A percentile compares a stretch with the other conserved stretches of the same genome.
These are phyloP conservation scores for Nakaseomyces kungkrabaensis DNA, from an alignment of 1,139 yeast genomes.

Conservation along the genomic window DNA sequence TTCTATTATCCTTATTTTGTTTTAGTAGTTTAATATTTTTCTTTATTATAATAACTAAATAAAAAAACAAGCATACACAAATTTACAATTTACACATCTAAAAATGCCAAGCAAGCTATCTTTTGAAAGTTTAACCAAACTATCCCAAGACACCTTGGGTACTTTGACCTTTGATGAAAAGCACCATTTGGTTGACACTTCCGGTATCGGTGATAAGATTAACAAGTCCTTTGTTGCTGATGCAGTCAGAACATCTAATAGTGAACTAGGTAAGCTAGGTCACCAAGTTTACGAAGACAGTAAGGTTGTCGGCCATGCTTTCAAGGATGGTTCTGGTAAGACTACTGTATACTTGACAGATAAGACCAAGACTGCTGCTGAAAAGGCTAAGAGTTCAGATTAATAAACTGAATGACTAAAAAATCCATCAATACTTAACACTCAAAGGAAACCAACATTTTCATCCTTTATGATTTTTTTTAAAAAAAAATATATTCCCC, in stretches of 20 bases:
- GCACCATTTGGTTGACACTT: constrained; percentile 23
- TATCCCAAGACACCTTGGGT: constrained; percentile 18
- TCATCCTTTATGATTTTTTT: too few relatives aligned
- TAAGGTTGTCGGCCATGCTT: constrained; percentile 16
- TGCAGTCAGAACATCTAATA: constrained; percentile 15
- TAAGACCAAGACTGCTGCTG: neutral
- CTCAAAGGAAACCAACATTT: too few relatives aligned
- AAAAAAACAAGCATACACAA: neutral
- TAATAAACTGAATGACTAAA: too few relatives aligned
- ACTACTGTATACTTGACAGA: constrained; percentile 20
- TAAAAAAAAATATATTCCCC: too few relatives aligned
- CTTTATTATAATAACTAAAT: neutral
- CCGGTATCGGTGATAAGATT: constrained; percentile 25
- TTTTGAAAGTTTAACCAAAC: neutral
- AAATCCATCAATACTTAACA: too few relatives aligned
- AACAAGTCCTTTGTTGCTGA: constrained; percentile 16
- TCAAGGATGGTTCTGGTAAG: constrained; percentile 19
- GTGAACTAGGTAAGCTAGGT: constrained; percentile 22
- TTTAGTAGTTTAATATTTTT: neutral
- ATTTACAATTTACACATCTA: neutral
- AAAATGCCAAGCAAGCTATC: constrained; percentile 2
- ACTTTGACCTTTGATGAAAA: constrained; percentile 26
- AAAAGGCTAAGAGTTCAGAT: neutral
- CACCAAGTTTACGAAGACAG: constrained; percentile 20
- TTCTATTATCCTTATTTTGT: neutral